Evolutionary conservation across 495 filamentous ascomycete species (phyloP).

Genomic region (Penicillium bialowiezense): DNA sequence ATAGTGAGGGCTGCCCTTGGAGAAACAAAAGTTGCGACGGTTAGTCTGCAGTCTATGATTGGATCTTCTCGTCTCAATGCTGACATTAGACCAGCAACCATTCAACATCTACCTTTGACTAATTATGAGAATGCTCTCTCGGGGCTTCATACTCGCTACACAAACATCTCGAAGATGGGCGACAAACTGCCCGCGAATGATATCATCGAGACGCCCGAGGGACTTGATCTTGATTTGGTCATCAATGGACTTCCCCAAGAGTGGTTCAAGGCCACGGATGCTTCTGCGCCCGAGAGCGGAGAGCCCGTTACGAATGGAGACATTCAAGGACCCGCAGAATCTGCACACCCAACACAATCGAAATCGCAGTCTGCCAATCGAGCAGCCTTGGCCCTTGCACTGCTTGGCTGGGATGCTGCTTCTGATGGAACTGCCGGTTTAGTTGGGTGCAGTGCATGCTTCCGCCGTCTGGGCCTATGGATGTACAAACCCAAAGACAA

Average conservation of each 20-base stretch:
- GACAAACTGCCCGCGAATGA: slow-evolving; percentile 48
- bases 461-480: slow-evolving; percentile 89
- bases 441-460: slow-evolving; percentile 78
- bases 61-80: not conserved
- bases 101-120: slow-evolving; percentile 54
- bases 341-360: not conserved
- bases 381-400: slow-evolving; percentile 68
- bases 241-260: slow-evolving; percentile 30
- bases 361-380: slow-evolving; percentile 47
- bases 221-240: slow-evolving; percentile 34
- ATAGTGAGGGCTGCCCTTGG: slow-evolving; percentile 87
- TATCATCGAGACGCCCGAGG: slow-evolving; percentile 46
- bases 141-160: slow-evolving; percentile 59
- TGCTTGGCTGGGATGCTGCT: slow-evolving; percentile 83
- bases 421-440: slow-evolving; percentile 63
- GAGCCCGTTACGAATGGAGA: slow-evolving; percentile 3
- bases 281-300: slow-evolving; percentile 1
- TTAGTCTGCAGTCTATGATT: slow-evolving; percentile 30
- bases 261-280: slow-evolving; percentile 21
- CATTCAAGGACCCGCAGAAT: slow-evolving; percentile 9
- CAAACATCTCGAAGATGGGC: slow-evolving; percentile 45
- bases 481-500: slow-evolving; percentile 69
- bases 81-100: slow-evolving; percentile 38
- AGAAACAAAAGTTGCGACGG: slow-evolving; percentile 79
- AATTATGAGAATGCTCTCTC: slow-evolving; percentile 55